These are phyloP conservation scores for Cryptomeria japonica DNA, from an alignment of 75 land plant species.

Conservation along the genomic window DNA sequence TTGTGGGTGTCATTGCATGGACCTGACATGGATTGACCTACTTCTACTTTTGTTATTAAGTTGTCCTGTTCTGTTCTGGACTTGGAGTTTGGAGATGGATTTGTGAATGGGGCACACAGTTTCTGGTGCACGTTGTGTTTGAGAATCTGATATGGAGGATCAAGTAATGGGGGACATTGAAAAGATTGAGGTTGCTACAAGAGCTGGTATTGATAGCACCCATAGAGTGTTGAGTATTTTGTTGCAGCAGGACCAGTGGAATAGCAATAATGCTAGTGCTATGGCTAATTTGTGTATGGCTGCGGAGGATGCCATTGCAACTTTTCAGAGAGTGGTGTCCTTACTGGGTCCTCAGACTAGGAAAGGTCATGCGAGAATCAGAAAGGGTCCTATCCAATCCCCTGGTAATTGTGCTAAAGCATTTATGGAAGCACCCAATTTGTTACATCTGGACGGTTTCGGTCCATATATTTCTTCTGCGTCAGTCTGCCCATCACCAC, in stretches of 20 bases:
- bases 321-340: constrained; percentile 70
- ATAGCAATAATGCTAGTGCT: constrained; percentile 11
- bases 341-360: constrained; percentile 42
- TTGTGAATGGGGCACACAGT: constrained; percentile 8
- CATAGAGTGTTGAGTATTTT: constrained; percentile 55
- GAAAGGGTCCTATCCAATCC: constrained; percentile 25
- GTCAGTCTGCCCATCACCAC: not conserved
- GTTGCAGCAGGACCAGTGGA: constrained; percentile 28
- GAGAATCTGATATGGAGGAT: constrained; percentile 38
- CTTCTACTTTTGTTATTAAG: not conserved
- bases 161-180: not conserved
- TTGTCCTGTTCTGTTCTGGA: not conserved
- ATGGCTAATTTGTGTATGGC: constrained; percentile 20
- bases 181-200: constrained; percentile 64
- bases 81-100: not conserved
- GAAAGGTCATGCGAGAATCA: constrained; percentile 76
- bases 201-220: constrained; percentile 64
- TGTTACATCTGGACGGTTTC: constrained; percentile 20
- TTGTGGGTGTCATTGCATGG: constrained; percentile 7
- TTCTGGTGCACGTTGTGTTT: not conserved
- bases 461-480: not conserved
- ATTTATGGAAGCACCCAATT: constrained; percentile 22
- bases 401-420: constrained; percentile 4
- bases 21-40: constrained; percentile 3
- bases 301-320: constrained; percentile 66